Evolutionary conservation across 495 filamentous ascomycete genomes (phyloP).

Genomic region (Viridothelium virens): DNA sequence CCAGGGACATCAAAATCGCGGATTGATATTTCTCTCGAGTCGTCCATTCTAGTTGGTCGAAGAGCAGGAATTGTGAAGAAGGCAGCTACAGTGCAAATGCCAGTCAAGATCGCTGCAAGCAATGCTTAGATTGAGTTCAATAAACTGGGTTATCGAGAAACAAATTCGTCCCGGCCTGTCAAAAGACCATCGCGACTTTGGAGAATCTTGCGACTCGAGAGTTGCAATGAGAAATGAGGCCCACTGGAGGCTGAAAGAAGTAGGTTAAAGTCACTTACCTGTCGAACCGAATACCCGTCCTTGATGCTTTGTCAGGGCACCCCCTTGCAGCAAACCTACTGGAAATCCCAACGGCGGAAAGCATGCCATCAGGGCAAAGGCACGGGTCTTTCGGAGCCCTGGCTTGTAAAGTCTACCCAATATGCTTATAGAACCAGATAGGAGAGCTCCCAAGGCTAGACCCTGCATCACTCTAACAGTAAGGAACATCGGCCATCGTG

Average conservation of each 20-base stretch:
- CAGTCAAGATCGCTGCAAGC: slow-evolving; percentile 15
- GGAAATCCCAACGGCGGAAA: slow-evolving; percentile 21
- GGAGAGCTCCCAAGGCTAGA: slow-evolving; percentile 18
- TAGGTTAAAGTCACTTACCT: not conserved
- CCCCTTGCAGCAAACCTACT: slow-evolving; percentile 20
- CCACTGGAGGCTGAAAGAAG: no score
- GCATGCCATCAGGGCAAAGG: slow-evolving; percentile 19
- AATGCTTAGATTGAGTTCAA: no score
- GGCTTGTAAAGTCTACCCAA: slow-evolving; percentile 22
- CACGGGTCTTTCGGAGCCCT: slow-evolving; percentile 22
- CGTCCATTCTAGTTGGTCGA: slow-evolving; percentile 7
- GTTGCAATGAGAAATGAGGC: no score
- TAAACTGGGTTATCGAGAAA: no score
- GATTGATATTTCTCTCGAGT: slow-evolving; percentile 4
- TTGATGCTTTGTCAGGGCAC: slow-evolving; percentile 18
- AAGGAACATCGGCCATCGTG: slow-evolving; percentile 16
- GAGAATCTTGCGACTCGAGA: not conserved
- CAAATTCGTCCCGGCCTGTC: not conserved
- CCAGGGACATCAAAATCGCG: slow-evolving; percentile 19
- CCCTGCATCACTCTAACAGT: slow-evolving; percentile 24
- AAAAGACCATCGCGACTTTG: not conserved
- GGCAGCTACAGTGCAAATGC: slow-evolving; percentile 9
- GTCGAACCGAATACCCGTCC: slow-evolving; percentile 22
- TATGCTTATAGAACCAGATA: slow-evolving; percentile 21
- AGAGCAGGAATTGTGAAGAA: slow-evolving; percentile 19